Percentiles rank a stretch among this genome's conserved stretches.
Conservation (phyloP, 176 grass and related monocot species). For the Aegilops umbellulata region DNA sequence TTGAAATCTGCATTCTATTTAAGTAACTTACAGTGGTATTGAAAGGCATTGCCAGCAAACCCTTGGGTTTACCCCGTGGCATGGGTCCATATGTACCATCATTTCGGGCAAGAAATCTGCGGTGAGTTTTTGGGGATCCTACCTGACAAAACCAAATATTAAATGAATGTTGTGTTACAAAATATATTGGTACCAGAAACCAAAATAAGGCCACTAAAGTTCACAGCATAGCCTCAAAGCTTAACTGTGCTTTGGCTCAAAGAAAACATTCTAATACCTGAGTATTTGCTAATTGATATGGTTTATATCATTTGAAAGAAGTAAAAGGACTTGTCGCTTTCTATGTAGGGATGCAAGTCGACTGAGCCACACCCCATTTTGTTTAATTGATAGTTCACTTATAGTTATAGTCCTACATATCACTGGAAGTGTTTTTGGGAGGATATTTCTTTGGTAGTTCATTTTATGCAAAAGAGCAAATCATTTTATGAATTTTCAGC, state of each 20-base stretch:
- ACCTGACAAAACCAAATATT: slow-evolving; percentile 48
- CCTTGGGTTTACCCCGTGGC: slow-evolving; percentile 82
- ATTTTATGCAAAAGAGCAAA: neutral
- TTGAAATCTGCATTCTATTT: neutral
- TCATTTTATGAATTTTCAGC: neutral
- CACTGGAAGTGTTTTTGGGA: neutral
- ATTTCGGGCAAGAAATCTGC: slow-evolving; percentile 89
- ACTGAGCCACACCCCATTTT: neutral
- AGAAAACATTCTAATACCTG: neutral
- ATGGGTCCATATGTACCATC: slow-evolving; percentile 92
- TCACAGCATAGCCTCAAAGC: slow-evolving; percentile 1
- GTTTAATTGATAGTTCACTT: neutral
- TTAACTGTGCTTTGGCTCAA: neutral
- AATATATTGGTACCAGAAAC: neutral
- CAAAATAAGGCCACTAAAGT: slow-evolving; percentile 3
- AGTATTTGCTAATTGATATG: neutral
- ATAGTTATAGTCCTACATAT: neutral
- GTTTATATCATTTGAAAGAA: neutral
- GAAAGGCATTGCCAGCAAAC: slow-evolving; percentile 90
- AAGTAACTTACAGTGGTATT: slow-evolving; percentile 88
- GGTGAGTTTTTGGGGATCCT: slow-evolving; percentile 91
- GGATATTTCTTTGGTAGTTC: neutral
- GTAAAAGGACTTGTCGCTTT: neutral
- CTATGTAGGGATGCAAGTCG: neutral
- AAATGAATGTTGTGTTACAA: neutral